phyloP scores from a whole-genome alignment of 176 grass and related monocot species.

The Phoenix dactylifera region DNA sequence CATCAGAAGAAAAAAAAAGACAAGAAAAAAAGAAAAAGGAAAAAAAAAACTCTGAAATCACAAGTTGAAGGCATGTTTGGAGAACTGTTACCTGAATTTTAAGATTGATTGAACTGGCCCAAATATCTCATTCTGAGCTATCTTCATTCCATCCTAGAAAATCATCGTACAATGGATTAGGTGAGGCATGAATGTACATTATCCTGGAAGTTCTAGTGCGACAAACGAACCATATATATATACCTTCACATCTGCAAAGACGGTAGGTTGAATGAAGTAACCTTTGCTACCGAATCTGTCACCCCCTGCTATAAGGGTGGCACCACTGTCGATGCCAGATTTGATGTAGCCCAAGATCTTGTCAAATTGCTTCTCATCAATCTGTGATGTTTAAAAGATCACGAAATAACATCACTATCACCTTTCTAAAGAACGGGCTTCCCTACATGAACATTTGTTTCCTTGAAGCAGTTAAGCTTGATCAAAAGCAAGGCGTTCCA shows the following conservation, averaged over 20 bases:
- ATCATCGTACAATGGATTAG: neutral
- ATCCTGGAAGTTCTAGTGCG: neutral
- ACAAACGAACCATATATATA: neutral
- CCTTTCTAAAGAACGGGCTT: no score
- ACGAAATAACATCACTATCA: slow-evolving; percentile 4
- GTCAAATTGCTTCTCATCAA: slow-evolving; percentile 67
- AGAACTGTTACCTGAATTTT: slow-evolving; percentile 51
- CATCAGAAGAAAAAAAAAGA: no score
- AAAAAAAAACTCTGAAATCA: no score
- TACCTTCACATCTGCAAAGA: slow-evolving; percentile 74
- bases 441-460: no score
- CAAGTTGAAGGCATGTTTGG: neutral
- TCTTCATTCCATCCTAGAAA: slow-evolving; percentile 68
- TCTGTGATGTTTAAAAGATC: slow-evolving; percentile 29
- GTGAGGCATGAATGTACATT: neutral
- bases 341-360: slow-evolving; percentile 71
- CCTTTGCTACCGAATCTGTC: slow-evolving; percentile 45
- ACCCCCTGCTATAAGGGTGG: slow-evolving; percentile 68
- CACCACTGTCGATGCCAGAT: slow-evolving; percentile 52
- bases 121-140: slow-evolving; percentile 82
- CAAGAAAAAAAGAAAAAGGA: no score
- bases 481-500: no score
- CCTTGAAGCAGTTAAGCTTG: no score
- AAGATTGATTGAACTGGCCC: slow-evolving; percentile 96
- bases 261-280: slow-evolving; percentile 79